Evolutionary conservation across 495 filamentous ascomycete genomes (phyloP).

Genomic region (Aspergillus sparsus): DNA sequence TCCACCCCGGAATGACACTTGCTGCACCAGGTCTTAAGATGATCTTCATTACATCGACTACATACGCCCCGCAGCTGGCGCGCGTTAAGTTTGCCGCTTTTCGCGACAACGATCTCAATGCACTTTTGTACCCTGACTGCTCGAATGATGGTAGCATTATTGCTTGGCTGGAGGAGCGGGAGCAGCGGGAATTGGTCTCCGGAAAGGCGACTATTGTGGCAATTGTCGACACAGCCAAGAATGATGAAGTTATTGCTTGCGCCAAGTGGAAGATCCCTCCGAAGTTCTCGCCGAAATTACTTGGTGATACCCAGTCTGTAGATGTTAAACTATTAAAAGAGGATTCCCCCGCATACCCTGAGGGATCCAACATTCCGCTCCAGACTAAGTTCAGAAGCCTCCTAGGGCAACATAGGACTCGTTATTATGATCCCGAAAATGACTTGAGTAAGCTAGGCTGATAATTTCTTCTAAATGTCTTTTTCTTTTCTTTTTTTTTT

Average conservation of each 20-base stretch:
- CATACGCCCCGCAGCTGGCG: not conserved
- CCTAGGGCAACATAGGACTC: not conserved
- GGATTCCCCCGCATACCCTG: not conserved
- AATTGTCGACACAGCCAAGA: slow-evolving; percentile 2
- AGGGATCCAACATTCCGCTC: slow-evolving; percentile 1
- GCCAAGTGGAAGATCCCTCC: slow-evolving; percentile 9
- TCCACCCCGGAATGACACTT: not conserved
- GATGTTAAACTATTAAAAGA: not conserved
- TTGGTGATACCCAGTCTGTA: not conserved
- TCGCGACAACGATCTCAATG: not conserved
- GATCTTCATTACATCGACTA: not conserved
- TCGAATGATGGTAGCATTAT: not conserved
- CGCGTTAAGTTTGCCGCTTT: slow-evolving; percentile 7
- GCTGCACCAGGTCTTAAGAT: not conserved
- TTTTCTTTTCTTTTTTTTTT: not conserved
- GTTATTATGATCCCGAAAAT: slow-evolving; percentile 1
- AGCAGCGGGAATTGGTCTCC: slow-evolving; percentile 21
- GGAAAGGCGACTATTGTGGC: not conserved
- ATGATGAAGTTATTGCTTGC: slow-evolving; percentile 9
- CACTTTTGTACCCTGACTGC: not conserved
- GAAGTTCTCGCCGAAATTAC: not conserved
- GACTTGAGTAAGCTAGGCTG: not conserved
- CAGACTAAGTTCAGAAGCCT: not conserved
- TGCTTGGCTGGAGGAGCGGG: slow-evolving; percentile 55
- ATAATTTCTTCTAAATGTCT: not conserved